Evolutionary conservation across 306 rosid genomes (phyloP), one percentile per base, ranked within the genome.

Genomic region (Gastrolobium villosum): DNA sequence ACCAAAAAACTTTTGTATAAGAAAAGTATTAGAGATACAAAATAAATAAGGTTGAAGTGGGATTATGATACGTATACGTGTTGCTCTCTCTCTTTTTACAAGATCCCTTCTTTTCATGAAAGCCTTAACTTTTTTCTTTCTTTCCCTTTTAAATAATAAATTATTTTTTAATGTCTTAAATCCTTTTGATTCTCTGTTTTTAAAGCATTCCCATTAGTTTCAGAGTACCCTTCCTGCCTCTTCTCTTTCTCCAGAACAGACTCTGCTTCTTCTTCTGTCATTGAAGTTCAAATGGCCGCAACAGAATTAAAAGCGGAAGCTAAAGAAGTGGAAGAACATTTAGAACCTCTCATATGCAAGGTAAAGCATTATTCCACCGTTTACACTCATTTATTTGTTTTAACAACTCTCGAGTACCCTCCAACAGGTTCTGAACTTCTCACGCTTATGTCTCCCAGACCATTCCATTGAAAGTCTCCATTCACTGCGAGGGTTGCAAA

Each of bases 401-500:
- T 20, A 8, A 34, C 32, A 73, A 34, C 39, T 62, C 68, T 79
- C 10, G 14, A 55, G 41, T 50, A 6, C 8, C 36, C 76, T 59
- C 56, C 56, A 36, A 50, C 69, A 10, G 32, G 28, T 61, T 67
- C 72, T 66, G 45, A 65, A 70, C 59, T 13, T 67, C 20, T 70
- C 44, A n/a, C 36, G 13, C 57, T 73, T 61, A 65, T 72, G n/a
- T 59, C 54, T 74, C 52, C 15, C 84, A 93, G 97, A 86, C 84
- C 26, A 86, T 77, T 81, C 84, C 82, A 15, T 81, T 95, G 87
- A 91, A 76, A 81, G 96, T 91, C 81, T 87, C 93, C 60, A 82
- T 93, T 64, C 94, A 95, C 87, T 95, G 99, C 57, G 83, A 77
- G 77, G 99, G 85, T 10, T 95, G 99, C 94, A 85, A 85, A 76